These are phyloP conservation scores for Pelargonium citronellum DNA, from an alignment of 441 rosid species.

Conservation along the genomic window DNA sequence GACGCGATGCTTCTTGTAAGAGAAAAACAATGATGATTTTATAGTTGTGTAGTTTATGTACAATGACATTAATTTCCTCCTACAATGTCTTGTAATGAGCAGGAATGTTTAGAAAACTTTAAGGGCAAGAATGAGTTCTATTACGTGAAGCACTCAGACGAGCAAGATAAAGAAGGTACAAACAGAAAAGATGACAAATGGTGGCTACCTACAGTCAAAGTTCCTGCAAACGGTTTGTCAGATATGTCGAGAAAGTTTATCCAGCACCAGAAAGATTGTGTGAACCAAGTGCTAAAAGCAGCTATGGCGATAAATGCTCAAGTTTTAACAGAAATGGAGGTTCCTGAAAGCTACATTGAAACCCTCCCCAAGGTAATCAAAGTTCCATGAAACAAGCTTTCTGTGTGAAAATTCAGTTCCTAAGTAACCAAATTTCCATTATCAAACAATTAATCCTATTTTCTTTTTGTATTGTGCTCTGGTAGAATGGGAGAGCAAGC, in stretches of 20 bases:
- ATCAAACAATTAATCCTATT: not conserved
- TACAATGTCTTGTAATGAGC: slow-evolving; percentile 1
- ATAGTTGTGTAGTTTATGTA: too few species aligned
- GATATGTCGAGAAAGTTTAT: slow-evolving; percentile 60
- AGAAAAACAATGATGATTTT: not conserved
- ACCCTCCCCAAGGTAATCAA: slow-evolving; percentile 76
- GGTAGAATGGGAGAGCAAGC: slow-evolving; percentile 79
- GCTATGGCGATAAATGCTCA: slow-evolving; percentile 97
- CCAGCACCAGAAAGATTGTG: slow-evolving; percentile 79
- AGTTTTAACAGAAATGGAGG: slow-evolving; percentile 80
- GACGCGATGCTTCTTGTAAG: slow-evolving; percentile 84
- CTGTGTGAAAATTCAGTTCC: not conserved
- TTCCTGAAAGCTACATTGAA: slow-evolving; percentile 89
- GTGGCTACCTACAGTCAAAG: slow-evolving; percentile 90
- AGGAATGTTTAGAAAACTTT: slow-evolving; percentile 79
- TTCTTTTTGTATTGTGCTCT: not conserved
- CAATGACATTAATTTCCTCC: not conserved
- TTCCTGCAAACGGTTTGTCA: slow-evolving; percentile 72
- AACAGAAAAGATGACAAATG: slow-evolving; percentile 77
- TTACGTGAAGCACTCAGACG: slow-evolving; percentile 55
- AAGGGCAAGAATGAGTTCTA: slow-evolving; percentile 50
- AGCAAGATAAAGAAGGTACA: slow-evolving; percentile 54
- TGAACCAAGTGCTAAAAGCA: slow-evolving; percentile 89
- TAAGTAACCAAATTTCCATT: not conserved
- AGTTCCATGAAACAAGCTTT: not conserved